These are phyloP conservation scores for Phytophthora podocarpi DNA, from an alignment of 352 stramenopile genomes.

Conservation along the genomic window DNA sequence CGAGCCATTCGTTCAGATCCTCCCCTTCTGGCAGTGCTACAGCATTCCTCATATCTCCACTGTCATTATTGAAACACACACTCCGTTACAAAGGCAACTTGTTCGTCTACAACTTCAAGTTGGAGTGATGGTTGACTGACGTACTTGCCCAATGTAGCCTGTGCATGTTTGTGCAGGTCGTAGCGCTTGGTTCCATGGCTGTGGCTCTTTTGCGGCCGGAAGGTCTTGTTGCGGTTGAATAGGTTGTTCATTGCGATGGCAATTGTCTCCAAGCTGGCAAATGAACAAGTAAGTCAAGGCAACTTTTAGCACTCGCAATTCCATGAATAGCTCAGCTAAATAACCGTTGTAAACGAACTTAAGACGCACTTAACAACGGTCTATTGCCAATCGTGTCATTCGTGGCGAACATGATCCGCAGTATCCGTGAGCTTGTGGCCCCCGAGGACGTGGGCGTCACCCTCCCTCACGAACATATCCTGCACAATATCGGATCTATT, in stretches of 20 bases:
- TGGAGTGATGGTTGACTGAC: conserved; percentile 29
- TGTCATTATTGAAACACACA: too few species aligned
- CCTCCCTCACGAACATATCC: conserved; percentile 65
- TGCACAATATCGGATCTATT: conserved; percentile 49
- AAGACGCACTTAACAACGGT: conserved; percentile 13
- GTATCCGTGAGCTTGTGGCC: conserved; percentile 48
- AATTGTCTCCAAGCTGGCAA: conserved; percentile 3
- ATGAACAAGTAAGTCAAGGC: not conserved
- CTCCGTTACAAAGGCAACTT: conserved; percentile 8
- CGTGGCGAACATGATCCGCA: conserved; percentile 51
- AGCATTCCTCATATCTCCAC: conserved; percentile 68
- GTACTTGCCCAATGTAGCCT: conserved; percentile 83
- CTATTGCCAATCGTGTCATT: not conserved
- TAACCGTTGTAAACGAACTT: conserved; percentile 20
- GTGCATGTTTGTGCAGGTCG: conserved; percentile 82
- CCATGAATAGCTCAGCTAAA: conserved; percentile 13
- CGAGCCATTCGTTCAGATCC: conserved; percentile 93
- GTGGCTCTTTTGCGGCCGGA: conserved; percentile 88
- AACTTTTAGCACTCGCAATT: not conserved
- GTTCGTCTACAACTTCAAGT: conserved; percentile 23
- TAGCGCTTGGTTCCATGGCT: conserved; percentile 81
- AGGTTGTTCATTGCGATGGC: conserved; percentile 58
- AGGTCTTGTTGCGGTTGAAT: conserved; percentile 87
- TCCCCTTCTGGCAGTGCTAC: conserved; percentile 76
- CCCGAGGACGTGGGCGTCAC: conserved; percentile 41